Percentiles rank a stretch among this genome's conserved stretches.
Evolutionary conservation across 768 basidiomycete genomes (phyloP).

Genomic region (Termitomyces sp.): DNA sequence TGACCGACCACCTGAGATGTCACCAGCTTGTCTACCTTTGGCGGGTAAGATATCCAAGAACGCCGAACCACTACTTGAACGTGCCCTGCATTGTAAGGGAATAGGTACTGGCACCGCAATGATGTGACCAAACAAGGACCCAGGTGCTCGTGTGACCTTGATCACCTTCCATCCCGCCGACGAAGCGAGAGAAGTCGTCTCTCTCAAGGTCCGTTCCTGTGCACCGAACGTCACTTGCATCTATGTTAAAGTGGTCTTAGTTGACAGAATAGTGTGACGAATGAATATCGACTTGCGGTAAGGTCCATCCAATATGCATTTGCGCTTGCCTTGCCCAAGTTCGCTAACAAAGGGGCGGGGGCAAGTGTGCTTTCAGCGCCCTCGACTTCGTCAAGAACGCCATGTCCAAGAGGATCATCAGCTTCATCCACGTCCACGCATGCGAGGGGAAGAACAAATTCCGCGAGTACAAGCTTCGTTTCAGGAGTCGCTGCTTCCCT

Average conservation of each 20-base stretch:
- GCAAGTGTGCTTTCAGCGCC: constrained; percentile 50
- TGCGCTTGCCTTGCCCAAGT: constrained; percentile 67
- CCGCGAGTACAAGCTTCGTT: constrained; percentile 65
- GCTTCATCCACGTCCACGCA: constrained; percentile 46
- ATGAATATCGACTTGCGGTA: constrained; percentile 34
- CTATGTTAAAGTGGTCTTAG: constrained; percentile 23
- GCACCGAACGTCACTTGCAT: constrained; percentile 68
- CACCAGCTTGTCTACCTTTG: not conserved
- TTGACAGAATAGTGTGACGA: not conserved
- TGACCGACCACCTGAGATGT: constrained; percentile 5
- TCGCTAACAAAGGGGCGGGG: constrained; percentile 60
- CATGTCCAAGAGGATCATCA: constrained; percentile 12
- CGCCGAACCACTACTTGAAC: constrained; percentile 18
- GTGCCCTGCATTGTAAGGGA: constrained; percentile 25
- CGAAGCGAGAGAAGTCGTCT: constrained; percentile 45
- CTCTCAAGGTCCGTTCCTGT: constrained; percentile 65
- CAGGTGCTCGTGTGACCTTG: constrained; percentile 50
- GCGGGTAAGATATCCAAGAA: constrained; percentile 16
- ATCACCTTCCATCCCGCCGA: constrained; percentile 60
- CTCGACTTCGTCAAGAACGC: constrained; percentile 34
- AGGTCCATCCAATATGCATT: constrained; percentile 71
- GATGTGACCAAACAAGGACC: constrained; percentile 67
- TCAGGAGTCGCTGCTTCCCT: constrained; percentile 41
- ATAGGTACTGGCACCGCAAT: constrained; percentile 58
- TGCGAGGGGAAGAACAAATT: constrained; percentile 65